Evolutionary conservation across 2,329 filamentous ascomycete genomes (phyloP).

Genomic region (Alternaria arborescens): DNA sequence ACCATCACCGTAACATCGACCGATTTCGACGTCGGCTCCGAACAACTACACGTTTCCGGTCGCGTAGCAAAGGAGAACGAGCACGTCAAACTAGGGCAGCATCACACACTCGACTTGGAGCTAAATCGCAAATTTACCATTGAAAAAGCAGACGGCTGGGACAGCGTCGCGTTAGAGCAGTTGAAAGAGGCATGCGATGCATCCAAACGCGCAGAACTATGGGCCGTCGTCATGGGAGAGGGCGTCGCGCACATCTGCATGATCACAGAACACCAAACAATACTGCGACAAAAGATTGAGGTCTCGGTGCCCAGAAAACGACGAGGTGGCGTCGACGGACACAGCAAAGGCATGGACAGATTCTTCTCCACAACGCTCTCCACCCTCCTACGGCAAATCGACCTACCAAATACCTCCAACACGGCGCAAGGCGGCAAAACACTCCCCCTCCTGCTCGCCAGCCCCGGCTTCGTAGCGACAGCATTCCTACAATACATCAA

Average conservation of each 20-base stretch:
- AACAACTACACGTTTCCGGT: constrained; percentile 73
- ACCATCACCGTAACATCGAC: constrained; percentile 71
- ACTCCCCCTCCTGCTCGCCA: constrained; percentile 79
- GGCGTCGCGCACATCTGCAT: constrained; percentile 83
- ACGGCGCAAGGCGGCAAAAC: constrained; percentile 36
- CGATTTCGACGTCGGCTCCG: constrained; percentile 74
- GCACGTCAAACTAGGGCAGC: constrained; percentile 71
- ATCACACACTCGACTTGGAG: constrained; percentile 83
- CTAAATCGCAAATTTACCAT: constrained; percentile 87
- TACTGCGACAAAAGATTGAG: constrained; percentile 75
- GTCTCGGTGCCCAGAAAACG: constrained; percentile 73
- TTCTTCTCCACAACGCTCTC: constrained; percentile 83
- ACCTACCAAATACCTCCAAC: constrained; percentile 64
- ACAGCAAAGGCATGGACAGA: constrained; percentile 74
- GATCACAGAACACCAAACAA: constrained; percentile 80
- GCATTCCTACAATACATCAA: constrained; percentile 81
- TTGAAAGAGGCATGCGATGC: constrained; percentile 81
- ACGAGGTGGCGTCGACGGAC: constrained; percentile 66
- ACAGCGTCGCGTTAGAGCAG: constrained; percentile 82
- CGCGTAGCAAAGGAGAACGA: constrained; percentile 72
- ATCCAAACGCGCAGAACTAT: constrained; percentile 80
- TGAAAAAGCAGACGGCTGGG: constrained; percentile 85
- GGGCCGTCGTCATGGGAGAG: constrained; percentile 94
- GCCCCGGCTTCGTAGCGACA: constrained; percentile 84
- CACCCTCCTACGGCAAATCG: constrained; percentile 79